Percentiles rank a stretch among this genome's conserved stretches.
These are phyloP conservation scores for Penicillium sp. DNA, from an alignment of 2,329 filamentous ascomycete genomes.

Conservation along the genomic window DNA sequence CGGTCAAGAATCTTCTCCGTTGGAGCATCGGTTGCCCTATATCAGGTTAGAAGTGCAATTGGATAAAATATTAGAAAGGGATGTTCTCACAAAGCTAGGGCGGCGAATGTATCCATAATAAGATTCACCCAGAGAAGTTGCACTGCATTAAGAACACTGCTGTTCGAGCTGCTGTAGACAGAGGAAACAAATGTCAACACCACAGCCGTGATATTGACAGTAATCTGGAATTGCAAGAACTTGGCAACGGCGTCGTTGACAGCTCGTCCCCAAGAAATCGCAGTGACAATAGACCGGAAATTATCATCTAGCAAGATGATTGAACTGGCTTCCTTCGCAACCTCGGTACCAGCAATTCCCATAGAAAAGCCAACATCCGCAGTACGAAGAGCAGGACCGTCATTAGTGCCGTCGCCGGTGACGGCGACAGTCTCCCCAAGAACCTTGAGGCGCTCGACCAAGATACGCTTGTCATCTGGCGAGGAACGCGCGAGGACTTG, in stretches of 20 bases:
- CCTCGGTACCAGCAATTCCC: conserved; percentile 69
- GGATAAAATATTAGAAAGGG: not conserved
- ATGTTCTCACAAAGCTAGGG: conserved; percentile 69
- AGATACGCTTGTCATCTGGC: conserved; percentile 68
- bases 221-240: conserved; percentile 68
- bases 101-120: conserved; percentile 96
- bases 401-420: conserved; percentile 70
- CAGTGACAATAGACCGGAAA: conserved; percentile 67
- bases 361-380: conserved; percentile 72
- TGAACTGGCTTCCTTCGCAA: conserved; percentile 70
- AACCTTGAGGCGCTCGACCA: conserved; percentile 65
- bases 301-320: conserved; percentile 72
- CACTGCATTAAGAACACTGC: conserved; percentile 81
- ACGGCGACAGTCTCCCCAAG: conserved; percentile 66
- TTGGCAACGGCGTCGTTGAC: conserved; percentile 72
- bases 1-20: conserved; percentile 78
- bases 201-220: conserved; percentile 91
- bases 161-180: conserved; percentile 69
- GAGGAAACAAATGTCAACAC: conserved; percentile 85
- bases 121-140: conserved; percentile 96
- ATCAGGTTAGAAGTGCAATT: conserved; percentile 8
- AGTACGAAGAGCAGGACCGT: conserved; percentile 67
- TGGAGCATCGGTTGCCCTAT: conserved; percentile 79
- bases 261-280: conserved; percentile 69
- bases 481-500: conserved; percentile 69